phyloP scores from a whole-genome alignment of 306 rosid species.

The Senna tora region DNA sequence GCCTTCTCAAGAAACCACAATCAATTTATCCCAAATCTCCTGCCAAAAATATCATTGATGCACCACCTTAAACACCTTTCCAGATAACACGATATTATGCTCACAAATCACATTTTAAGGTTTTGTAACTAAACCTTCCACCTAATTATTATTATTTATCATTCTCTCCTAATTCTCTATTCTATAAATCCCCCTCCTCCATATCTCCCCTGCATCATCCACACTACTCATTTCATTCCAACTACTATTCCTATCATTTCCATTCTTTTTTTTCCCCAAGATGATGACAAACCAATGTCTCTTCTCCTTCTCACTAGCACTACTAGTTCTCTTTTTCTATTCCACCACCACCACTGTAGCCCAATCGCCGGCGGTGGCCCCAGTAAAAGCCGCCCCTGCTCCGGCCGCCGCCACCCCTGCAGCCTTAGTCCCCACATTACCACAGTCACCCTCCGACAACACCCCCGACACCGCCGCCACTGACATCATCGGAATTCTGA shows the following conservation, averaged over 20 bases:
- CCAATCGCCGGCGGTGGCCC: slow-evolving; percentile 52
- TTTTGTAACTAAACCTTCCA: neutral
- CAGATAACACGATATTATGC: neutral
- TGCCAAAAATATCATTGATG: slow-evolving; percentile 25
- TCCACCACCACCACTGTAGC: slow-evolving; percentile 34
- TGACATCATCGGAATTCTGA: slow-evolving; percentile 53
- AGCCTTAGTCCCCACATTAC: slow-evolving; percentile 49
- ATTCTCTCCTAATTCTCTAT: neutral
- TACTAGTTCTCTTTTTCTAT: slow-evolving; percentile 31
- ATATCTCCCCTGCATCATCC: neutral
- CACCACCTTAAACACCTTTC: slow-evolving; percentile 19
- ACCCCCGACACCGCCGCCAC: slow-evolving; percentile 45
- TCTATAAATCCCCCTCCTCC: neutral
- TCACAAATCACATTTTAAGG: slow-evolving; percentile 9
- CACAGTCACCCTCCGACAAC: slow-evolving; percentile 44
- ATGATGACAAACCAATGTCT: slow-evolving; percentile 33
- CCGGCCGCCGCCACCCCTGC: slow-evolving; percentile 34
- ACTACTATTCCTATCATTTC: neutral
- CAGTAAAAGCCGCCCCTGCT: slow-evolving; percentile 40
- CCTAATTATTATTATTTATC: neutral
- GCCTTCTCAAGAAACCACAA: slow-evolving; percentile 41
- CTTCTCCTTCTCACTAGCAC: slow-evolving; percentile 34
- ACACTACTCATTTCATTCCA: neutral
- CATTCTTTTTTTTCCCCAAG: neutral
- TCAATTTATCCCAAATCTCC: neutral